A percentile compares a stretch with the other conserved stretches of the same genome.
Evolutionary conservation across 306 rosid species (phyloP).

Genomic region (Mucuna pruriens): DNA sequence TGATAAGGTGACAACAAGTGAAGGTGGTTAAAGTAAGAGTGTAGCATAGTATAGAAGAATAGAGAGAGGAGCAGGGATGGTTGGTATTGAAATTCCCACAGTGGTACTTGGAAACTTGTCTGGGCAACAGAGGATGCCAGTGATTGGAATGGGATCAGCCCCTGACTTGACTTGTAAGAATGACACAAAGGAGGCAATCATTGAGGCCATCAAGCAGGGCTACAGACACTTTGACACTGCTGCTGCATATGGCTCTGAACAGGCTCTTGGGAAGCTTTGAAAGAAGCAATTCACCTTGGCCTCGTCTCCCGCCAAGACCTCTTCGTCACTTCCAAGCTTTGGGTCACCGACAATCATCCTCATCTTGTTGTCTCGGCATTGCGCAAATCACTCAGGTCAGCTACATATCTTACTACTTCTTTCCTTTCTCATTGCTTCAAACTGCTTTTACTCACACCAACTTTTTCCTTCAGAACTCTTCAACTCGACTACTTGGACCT

Average conservation of each 20-base stretch:
- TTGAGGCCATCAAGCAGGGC: constrained; percentile 54
- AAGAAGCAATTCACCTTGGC: constrained; percentile 45
- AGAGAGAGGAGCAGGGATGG: background rate
- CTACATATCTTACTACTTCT: too few species aligned
- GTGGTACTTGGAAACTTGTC: constrained; percentile 23
- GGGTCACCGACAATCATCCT: constrained; percentile 52
- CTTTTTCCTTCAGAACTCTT: constrained; percentile 40
- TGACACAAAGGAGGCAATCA: constrained; percentile 47
- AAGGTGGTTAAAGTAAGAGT: too few species aligned
- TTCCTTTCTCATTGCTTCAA: too few species aligned
- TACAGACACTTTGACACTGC: constrained; percentile 59
- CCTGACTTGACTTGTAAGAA: constrained; percentile 54
- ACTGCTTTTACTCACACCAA: too few species aligned
- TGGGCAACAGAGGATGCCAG: constrained; percentile 32
- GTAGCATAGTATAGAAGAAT: too few species aligned
- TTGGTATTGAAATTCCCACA: constrained; percentile 33
- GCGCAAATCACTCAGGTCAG: constrained; percentile 43
- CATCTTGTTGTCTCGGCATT: constrained; percentile 49
- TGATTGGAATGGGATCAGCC: constrained; percentile 55
- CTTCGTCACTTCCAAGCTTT: constrained; percentile 62
- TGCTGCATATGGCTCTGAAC: constrained; percentile 50
- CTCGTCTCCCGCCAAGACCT: constrained; percentile 47
- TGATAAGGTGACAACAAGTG: too few species aligned
- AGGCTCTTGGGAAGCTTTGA: constrained; percentile 52
- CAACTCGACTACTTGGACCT: constrained; percentile 57